Percentiles rank a stretch among this genome's conserved stretches.
These are phyloP conservation scores for Termitomyces sp. DNA, from an alignment of 768 basidiomycete genomes.

Conservation along the genomic window DNA sequence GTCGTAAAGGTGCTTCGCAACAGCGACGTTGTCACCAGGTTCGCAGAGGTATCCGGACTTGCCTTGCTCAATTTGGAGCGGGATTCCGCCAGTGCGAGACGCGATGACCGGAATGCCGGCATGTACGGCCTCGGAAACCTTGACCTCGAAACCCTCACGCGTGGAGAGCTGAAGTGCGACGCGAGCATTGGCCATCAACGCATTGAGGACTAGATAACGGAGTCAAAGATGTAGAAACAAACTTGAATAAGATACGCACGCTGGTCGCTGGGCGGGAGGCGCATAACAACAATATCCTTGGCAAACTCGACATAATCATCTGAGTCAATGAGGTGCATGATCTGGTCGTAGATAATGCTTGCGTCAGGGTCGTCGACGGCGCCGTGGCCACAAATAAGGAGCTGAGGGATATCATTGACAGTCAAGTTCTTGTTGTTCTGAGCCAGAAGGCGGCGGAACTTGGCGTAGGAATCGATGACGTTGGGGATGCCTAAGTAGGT, in stretches of 20 bases:
- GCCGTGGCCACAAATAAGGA: slow-evolving; percentile 87
- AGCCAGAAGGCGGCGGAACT: slow-evolving; percentile 70
- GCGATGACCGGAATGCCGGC: slow-evolving; percentile 87
- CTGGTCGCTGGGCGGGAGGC: slow-evolving; percentile 81
- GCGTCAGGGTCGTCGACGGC: slow-evolving; percentile 96
- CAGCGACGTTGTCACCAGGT: slow-evolving; percentile 70
- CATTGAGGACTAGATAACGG: slow-evolving; percentile 66
- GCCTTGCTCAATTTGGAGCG: slow-evolving; percentile 85
- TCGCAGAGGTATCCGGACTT: slow-evolving; percentile 86
- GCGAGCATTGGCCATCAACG: slow-evolving; percentile 84
- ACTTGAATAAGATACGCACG: slow-evolving; percentile 42
- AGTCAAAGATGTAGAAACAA: background rate
- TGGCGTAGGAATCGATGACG: slow-evolving; percentile 84
- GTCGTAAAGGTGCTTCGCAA: slow-evolving; percentile 75
- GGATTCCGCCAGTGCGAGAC: slow-evolving; percentile 87
- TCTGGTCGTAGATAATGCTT: slow-evolving; percentile 84
- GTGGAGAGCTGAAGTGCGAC: slow-evolving; percentile 90
- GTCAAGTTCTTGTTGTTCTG: slow-evolving; percentile 38
- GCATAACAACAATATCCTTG: slow-evolving; percentile 74
- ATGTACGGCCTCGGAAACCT: slow-evolving; percentile 94
- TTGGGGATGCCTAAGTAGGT: slow-evolving; percentile 67
- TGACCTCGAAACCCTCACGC: slow-evolving; percentile 96
- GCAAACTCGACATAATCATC: slow-evolving; percentile 52
- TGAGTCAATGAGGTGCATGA: slow-evolving; percentile 57
- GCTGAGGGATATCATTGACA: slow-evolving; percentile 63